These are phyloP conservation scores for Eucalyptus albens DNA, from an alignment of 345 rosid genomes.

Conservation along the genomic window DNA sequence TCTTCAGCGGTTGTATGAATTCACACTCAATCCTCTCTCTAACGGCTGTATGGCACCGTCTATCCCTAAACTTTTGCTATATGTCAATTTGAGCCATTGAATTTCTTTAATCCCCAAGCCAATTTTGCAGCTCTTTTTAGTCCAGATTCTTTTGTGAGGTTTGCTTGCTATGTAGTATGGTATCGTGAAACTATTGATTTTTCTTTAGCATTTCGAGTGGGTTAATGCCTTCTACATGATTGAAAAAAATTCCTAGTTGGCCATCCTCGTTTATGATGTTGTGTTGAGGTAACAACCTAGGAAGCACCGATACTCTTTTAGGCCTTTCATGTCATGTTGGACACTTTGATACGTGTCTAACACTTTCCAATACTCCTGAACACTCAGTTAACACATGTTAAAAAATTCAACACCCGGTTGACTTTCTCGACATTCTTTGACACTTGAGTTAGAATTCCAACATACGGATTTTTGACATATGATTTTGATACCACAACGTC, in stretches of 20 bases:
- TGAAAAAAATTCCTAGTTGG: neutral
- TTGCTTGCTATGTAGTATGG: neutral
- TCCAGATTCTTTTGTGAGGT: neutral
- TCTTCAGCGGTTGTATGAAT: neutral
- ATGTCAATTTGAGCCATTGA: neutral
- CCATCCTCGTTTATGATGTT: neutral
- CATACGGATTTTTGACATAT: fast-evolving
- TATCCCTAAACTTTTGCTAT: neutral
- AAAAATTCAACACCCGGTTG: fast-evolving
- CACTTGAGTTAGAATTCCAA: too few species aligned
- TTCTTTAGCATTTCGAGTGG: neutral
- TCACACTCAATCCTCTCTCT: neutral
- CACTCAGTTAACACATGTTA: fast-evolving
- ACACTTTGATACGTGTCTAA: too few species aligned
- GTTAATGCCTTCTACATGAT: neutral
- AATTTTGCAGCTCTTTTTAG: neutral
- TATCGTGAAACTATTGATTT: neutral
- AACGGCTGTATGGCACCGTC: neutral
- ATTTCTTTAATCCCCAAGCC: neutral
- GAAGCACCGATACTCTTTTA: fast-evolving
- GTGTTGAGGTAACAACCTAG: fast-evolving
- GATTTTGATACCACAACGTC: fast-evolving
- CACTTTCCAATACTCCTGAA: fast-evolving
- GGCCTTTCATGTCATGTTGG: fast-evolving
- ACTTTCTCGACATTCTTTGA: fast-evolving